Evolutionary conservation across 2,329 filamentous ascomycete genomes (phyloP), one percentile per base, ranked within the genome.

Genomic region (Teratosphaeria gauchensis): DNA sequence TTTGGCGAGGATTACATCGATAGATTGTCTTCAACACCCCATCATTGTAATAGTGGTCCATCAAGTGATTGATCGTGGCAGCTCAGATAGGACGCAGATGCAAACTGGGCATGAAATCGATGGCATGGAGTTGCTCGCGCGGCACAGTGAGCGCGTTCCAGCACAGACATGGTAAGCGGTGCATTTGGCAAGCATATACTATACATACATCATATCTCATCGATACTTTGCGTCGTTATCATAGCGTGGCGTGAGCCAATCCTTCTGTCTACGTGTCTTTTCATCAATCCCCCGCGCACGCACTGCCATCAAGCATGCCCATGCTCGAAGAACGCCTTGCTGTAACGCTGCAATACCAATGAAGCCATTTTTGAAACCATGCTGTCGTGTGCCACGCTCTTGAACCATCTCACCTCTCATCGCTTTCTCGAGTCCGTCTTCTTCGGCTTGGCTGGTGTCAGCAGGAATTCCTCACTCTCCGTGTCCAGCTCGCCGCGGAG

Each of bases 401-500:
- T 30, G 16, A 30, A 28, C 2, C 24, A 28, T 28, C 24, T 12
- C 42, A 21, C 51, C 4, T 30, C 51, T 58, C 42, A 33, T 32
- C 52, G 55, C 55, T 57, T 57, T 21, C 54, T 54, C 19, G 42
- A 32, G 12, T 30, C 35, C 14, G n/a, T 28, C 31, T 52, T 54
- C 24, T 33, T 46, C 30, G 19, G 12, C 14, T 46, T 46, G 28
- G 19, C 24, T 1, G 33, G 35, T 30, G 24, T 52, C 6, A 64
- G 35, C 30, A 56, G 68, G 64, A 76, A 76, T 54, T 77, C 75
- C 1, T 73, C 68, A 57, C 68, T 72, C 0, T 74, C 67, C 1
- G 74, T 61, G 51, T 77, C 70, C 3, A 79, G 57, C 4, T 62
- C 58, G 1, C 76, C 77, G n/a, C 73, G 68, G 11, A 80, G 61